Conservation (phyloP, 495 filamentous ascomycete species). For the Aspergillus ellipticus region DNA sequence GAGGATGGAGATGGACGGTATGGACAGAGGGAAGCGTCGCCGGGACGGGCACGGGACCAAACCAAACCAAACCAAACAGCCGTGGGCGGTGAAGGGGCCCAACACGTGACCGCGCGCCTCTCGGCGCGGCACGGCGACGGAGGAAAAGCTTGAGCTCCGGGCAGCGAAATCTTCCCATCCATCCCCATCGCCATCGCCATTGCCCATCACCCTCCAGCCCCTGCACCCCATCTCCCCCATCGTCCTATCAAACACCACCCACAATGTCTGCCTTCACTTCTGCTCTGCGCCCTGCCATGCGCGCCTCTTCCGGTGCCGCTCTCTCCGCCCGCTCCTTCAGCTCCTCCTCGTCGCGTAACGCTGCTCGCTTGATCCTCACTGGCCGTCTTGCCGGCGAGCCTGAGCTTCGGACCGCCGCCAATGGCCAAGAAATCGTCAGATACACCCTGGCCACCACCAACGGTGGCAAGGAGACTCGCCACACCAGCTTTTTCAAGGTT, state of each 20-base stretch:
- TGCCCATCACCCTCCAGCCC: slow-evolving; percentile 12
- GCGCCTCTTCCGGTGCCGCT: slow-evolving; percentile 28
- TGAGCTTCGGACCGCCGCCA: slow-evolving; percentile 61
- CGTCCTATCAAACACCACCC: slow-evolving; percentile 32
- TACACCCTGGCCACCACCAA: slow-evolving; percentile 61
- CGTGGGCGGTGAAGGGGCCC: too few relatives aligned
- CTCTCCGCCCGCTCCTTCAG: slow-evolving; percentile 56
- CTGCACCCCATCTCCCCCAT: neutral
- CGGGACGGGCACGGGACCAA: too few relatives aligned
- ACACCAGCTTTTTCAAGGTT: slow-evolving; percentile 76
- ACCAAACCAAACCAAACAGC: too few relatives aligned
- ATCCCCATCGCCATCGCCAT: neutral
- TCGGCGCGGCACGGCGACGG: too few relatives aligned
- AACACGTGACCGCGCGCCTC: too few relatives aligned
- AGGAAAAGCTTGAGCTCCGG: neutral
- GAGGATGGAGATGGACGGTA: too few relatives aligned
- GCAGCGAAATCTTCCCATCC: neutral
- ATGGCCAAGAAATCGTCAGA: slow-evolving; percentile 61
- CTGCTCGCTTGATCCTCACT: slow-evolving; percentile 66
- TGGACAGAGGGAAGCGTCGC: too few relatives aligned
- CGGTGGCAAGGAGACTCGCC: slow-evolving; percentile 56
- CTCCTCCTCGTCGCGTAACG: slow-evolving; percentile 40
- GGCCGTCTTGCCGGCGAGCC: slow-evolving; percentile 70
- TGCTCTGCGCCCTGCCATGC: slow-evolving; percentile 34
- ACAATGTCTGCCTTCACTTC: slow-evolving; percentile 52